Base-by-base conservation (phyloP, 495 filamentous ascomycete species). In the Penicillium manginii region DNA sequence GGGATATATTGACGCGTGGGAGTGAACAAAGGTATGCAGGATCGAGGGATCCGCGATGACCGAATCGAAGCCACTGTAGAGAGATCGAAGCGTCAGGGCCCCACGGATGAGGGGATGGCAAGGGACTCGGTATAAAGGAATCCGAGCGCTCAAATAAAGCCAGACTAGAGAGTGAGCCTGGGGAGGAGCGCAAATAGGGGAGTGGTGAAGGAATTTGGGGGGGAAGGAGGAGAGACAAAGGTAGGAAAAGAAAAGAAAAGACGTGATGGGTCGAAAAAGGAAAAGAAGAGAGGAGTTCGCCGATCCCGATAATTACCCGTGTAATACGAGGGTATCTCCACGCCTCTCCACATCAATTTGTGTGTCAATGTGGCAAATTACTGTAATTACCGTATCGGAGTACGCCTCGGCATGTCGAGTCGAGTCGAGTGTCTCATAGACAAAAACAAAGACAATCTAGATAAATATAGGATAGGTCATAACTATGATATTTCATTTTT, bases 241-340 rank as follows among this genome's bases (percentile, higher is more conserved):
- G 52, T 11, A 52, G 43, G 39, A 14, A 15, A 39, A 17, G 31
- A 47, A 42, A 47, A 45, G 46, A 39, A 19, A 40, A 50, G 47
- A 39, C 22, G 42, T 35, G 43, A 15, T 33, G 47, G 26, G 26
- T 29, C 26, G 26, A 29, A 29, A 29, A 29, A 48, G 48, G 32
- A 43, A 19, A 43, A 43, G 35, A 21, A 46, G 58, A 22, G 43
- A 62, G 40, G n/a, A 18, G 40, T 43, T 63, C 61, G 65, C 62
- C 47, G 54, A 60, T 52, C 48, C 49, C 23, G 54, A 64, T 54
- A 49, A 62, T 62, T 64, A 51, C 59, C 67, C 69, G 59, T 55
- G 63, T 60, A 62, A 62, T 59, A 57, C 29, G 3, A 54, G 46
- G 3, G 60, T 63, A 63, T 63, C 60, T 59, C 60, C 60, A 55